Conservation (phyloP, 139 green algal species). For the Asterochloris sp. region DNA sequence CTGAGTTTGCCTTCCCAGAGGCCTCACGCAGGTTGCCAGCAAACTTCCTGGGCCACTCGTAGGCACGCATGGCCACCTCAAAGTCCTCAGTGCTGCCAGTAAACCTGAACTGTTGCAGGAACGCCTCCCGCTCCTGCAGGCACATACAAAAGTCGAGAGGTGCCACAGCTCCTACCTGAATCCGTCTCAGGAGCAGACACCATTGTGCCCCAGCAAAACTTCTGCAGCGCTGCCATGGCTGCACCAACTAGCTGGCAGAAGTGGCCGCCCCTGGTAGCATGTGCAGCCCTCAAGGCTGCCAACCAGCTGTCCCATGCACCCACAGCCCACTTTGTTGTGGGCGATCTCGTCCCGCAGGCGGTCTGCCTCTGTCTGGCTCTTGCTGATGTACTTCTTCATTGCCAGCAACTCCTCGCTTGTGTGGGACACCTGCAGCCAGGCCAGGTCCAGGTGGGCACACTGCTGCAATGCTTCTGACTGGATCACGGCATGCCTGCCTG, state of each 20-base stretch:
- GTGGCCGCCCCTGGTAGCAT: too few relatives aligned
- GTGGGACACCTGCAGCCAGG: conserved; percentile 20
- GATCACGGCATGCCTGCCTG: too few relatives aligned
- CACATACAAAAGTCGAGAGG: not conserved
- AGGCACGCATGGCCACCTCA: conserved; percentile 58
- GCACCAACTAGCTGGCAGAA: too few relatives aligned
- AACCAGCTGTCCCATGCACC: too few relatives aligned
- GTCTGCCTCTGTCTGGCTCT: conserved; percentile 45
- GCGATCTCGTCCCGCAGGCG: conserved; percentile 44
- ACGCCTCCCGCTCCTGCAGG: conserved; percentile 22
- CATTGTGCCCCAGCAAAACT: too few relatives aligned
- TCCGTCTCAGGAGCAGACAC: too few relatives aligned
- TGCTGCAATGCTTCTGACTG: not conserved
- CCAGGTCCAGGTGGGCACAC: not conserved
- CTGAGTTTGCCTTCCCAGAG: conserved; percentile 40
- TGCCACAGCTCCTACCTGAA: too few relatives aligned
- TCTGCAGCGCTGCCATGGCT: too few relatives aligned
- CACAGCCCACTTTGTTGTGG: conserved; percentile 41
- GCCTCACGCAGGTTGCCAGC: conserved; percentile 65
- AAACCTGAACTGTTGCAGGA: conserved; percentile 28
- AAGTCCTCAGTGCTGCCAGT: conserved; percentile 65
- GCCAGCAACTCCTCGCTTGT: conserved; percentile 62
- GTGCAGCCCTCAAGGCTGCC: too few relatives aligned
- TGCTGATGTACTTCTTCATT: conserved; percentile 67
- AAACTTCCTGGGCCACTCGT: conserved; percentile 73